Conservation (phyloP, 2,329 filamentous ascomycete species). For the Lachnellula hyalina region DNA sequence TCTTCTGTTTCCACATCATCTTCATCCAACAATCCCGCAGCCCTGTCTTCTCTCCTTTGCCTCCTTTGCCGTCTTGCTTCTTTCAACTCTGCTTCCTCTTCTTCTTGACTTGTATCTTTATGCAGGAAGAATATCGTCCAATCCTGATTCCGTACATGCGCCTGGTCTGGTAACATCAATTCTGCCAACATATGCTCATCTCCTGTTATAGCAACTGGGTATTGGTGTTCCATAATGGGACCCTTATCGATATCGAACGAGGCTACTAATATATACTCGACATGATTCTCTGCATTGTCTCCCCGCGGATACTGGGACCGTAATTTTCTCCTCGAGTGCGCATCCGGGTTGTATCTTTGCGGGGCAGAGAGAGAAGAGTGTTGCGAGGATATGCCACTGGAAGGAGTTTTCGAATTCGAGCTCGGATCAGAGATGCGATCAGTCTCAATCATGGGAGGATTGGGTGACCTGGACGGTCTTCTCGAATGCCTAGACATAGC, state of each 20-base stretch:
- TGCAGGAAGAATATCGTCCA: constrained; percentile 99
- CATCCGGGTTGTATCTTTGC: constrained; percentile 45
- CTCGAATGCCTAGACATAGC: constrained; percentile 48
- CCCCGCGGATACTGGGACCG: constrained; percentile 73
- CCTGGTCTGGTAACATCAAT: constrained; percentile 96
- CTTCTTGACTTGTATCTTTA: constrained; percentile 81
- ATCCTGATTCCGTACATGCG: constrained; percentile 89
- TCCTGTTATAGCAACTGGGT: constrained; percentile 87
- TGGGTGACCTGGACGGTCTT: constrained; percentile 51
- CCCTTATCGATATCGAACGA: constrained; percentile 96
- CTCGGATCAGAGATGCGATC: constrained; percentile 55
- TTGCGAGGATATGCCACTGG: constrained; percentile 52
- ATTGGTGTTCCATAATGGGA: constrained; percentile 98
- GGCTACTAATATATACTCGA: constrained; percentile 96
- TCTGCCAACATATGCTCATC: constrained; percentile 98
- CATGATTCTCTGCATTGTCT: constrained; percentile 75
- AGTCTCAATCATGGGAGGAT: constrained; percentile 42
- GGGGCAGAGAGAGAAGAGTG: constrained; percentile 54
- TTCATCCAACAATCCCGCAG: constrained; percentile 41
- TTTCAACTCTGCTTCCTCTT: constrained; percentile 69
- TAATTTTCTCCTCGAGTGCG: constrained; percentile 50
- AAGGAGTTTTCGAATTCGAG: constrained; percentile 56
- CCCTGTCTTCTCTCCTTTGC: constrained; percentile 46
- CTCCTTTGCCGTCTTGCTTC: constrained; percentile 47
- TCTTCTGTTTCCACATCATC: constrained; percentile 41